phyloP scores from a whole-genome alignment of 2,329 filamentous ascomycete genomes.

The Ciborinia camelliae region DNA sequence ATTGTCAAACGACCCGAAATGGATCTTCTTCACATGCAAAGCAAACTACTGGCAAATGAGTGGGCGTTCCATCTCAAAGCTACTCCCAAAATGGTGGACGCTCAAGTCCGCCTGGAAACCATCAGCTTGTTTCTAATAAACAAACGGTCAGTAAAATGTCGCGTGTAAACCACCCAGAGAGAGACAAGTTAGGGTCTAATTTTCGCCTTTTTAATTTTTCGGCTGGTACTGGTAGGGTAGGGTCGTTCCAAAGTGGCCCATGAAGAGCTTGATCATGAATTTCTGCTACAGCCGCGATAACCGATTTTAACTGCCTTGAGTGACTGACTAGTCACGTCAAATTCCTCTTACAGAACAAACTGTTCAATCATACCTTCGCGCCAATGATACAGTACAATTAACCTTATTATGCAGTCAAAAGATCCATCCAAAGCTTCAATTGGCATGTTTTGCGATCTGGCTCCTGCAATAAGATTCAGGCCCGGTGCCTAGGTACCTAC shows the following conservation, averaged over 20 bases:
- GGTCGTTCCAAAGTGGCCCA: not conserved
- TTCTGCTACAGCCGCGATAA: constrained; percentile 10
- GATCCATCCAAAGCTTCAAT: not conserved
- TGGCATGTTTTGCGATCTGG: not conserved
- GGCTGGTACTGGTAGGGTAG: not conserved
- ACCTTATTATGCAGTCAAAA: not conserved
- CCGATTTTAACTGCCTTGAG: not conserved
- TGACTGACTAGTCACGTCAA: too few species aligned
- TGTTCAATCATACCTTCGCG: not conserved
- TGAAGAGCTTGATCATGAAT: not conserved
- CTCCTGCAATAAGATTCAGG: not conserved
- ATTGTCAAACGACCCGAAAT: constrained; percentile 5
- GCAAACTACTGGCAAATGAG: not conserved
- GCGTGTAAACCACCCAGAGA: constrained; percentile 6
- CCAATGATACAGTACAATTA: not conserved
- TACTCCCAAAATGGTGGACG: constrained; percentile 6
- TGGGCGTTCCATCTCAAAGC: not conserved
- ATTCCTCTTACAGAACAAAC: not conserved
- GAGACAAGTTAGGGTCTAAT: not conserved
- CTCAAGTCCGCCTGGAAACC: too few species aligned
- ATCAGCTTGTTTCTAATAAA: not conserved
- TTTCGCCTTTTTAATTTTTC: constrained; percentile 11
- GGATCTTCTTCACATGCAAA: constrained; percentile 11
- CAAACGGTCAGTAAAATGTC: constrained; percentile 1
- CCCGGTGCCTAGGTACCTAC: not conserved